These are phyloP conservation scores for Salmacisia buchloeana DNA, from an alignment of 1,284 basidiomycete species.

Conservation along the genomic window DNA sequence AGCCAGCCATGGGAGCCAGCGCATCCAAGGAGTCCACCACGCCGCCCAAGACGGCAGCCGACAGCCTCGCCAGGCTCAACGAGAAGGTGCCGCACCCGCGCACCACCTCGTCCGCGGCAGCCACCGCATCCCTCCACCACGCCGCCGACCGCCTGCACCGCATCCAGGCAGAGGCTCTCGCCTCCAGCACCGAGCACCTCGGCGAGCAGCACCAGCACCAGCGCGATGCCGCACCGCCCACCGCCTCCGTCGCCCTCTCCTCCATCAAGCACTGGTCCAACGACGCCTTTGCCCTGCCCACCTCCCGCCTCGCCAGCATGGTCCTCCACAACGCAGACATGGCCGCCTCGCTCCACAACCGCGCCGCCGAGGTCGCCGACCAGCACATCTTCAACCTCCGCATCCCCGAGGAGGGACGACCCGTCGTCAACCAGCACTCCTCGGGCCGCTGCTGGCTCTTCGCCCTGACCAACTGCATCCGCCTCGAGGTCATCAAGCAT, in stretches of 20 bases:
- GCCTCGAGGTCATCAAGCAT: conserved; percentile 77
- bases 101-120: not conserved
- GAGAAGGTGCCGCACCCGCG: not conserved
- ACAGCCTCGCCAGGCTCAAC: not conserved
- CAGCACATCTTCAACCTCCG: conserved; percentile 77
- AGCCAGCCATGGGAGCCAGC: conserved; percentile 4
- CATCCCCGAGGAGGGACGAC: conserved; percentile 65
- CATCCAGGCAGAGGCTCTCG: not conserved
- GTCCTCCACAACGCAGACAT: conserved; percentile 73
- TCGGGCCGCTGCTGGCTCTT: conserved; percentile 34
- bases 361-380: conserved; percentile 63
- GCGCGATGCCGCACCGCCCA: too few species aligned
- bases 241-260: not conserved
- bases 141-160: not conserved
- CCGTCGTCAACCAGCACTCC: conserved; percentile 79
- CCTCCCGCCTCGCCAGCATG: conserved; percentile 70
- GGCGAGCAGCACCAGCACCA: not conserved
- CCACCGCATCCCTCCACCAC: not conserved
- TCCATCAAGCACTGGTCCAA: not conserved
- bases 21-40: not conserved
- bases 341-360: conserved; percentile 62
- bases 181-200: not conserved
- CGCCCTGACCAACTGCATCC: conserved; percentile 63
- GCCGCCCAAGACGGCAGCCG: not conserved
- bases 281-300: conserved; percentile 51